These are phyloP conservation scores for Diaporthe ilicicola DNA, from an alignment of 2,329 filamentous ascomycete genomes.

Conservation along the genomic window DNA sequence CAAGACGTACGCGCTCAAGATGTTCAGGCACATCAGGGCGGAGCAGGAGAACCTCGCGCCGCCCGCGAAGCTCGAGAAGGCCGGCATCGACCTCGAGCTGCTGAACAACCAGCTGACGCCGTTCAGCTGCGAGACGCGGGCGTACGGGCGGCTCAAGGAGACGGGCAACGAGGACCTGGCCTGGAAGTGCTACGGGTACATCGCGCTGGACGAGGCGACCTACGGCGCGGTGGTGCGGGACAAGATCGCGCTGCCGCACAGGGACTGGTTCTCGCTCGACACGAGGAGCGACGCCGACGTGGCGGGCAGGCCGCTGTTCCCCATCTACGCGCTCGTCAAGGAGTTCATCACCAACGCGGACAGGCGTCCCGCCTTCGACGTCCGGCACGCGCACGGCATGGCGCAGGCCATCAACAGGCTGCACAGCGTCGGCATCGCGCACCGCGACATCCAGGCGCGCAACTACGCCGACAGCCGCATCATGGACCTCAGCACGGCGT, in stretches of 20 bases:
- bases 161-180: not conserved
- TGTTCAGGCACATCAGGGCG: slow-evolving; percentile 3
- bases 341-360: not conserved
- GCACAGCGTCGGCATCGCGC: not conserved
- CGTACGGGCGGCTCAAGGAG: not conserved
- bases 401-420: not conserved
- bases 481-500: not conserved
- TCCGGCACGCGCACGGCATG: not conserved
- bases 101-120: not conserved
- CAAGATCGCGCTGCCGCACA: not conserved
- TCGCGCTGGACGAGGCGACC: not conserved
- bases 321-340: slow-evolving; percentile 1
- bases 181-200: not conserved
- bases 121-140: slow-evolving; percentile 10
- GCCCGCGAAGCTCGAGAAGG: not conserved
- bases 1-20: not conserved
- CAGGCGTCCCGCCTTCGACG: not conserved
- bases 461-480: not conserved
- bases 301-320: not conserved
- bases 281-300: not conserved
- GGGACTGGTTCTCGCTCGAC: not conserved
- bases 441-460: not conserved
- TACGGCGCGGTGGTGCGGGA: not conserved
- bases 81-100: not conserved
- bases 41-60: not conserved